These are phyloP conservation scores for Rubroboletus pulcherrimus DNA, from an alignment of 768 basidiomycete genomes.

Conservation along the genomic window DNA sequence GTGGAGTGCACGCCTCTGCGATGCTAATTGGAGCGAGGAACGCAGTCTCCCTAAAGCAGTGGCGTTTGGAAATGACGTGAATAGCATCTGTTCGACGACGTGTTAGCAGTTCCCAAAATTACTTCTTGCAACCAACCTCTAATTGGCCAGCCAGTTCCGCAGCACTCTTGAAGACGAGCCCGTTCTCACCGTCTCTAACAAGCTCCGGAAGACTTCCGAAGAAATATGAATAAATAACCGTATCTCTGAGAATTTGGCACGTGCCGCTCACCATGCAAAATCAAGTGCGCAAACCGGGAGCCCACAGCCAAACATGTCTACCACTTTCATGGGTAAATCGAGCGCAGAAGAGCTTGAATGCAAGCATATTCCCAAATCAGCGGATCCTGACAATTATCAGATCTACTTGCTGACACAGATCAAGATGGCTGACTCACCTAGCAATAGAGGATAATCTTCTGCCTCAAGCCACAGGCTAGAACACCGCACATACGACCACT, in stretches of 20 bases:
- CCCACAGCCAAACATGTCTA: constrained; percentile 98
- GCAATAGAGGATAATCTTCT: constrained; percentile 81
- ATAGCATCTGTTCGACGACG: constrained; percentile 42
- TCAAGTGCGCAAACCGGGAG: constrained; percentile 89
- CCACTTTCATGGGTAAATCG: constrained; percentile 98
- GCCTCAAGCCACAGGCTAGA: constrained; percentile 85
- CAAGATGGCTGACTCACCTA: constrained; percentile 48
- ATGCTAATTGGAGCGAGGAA: constrained; percentile 41
- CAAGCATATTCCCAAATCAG: constrained; percentile 87
- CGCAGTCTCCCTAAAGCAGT: constrained; percentile 48
- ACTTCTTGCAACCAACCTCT: constrained; percentile 34
- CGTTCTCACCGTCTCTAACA: constrained; percentile 81
- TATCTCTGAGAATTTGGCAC: background rate
- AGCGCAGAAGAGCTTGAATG: constrained; percentile 88
- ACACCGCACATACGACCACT: constrained; percentile 77
- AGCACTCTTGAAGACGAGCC: constrained; percentile 69
- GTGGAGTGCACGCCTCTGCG: constrained; percentile 23
- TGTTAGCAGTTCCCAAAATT: background rate
- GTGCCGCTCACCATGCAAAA: constrained; percentile 69
- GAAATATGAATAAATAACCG: constrained; percentile 3
- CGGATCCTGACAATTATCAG: constrained; percentile 58
- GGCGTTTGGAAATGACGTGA: constrained; percentile 59
- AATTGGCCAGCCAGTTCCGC: constrained; percentile 68
- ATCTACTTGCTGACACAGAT: background rate
- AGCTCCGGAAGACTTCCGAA: constrained; percentile 72